Percentiles rank a stretch among this genome's conserved stretches.
These are phyloP conservation scores for Phtheirospermum japonicum DNA, from an alignment of 257 asterid species.

Conservation along the genomic window DNA sequence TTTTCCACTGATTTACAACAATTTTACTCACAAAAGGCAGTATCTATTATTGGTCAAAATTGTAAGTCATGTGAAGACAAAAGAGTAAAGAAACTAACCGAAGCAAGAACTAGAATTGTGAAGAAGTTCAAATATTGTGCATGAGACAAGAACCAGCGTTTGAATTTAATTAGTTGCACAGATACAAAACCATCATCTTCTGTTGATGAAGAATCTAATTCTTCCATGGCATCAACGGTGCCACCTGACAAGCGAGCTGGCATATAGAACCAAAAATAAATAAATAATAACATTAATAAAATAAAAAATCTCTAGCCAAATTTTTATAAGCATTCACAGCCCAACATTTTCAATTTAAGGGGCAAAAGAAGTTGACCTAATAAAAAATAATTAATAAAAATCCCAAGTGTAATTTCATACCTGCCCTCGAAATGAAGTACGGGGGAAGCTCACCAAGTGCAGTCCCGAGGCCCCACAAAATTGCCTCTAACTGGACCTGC, in stretches of 20 bases:
- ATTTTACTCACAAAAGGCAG: too few species aligned
- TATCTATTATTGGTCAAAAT: too few species aligned
- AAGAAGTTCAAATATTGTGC: conserved; percentile 71
- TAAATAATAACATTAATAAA: too few species aligned
- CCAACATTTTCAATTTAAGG: too few species aligned
- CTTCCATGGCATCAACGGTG: conserved; percentile 57
- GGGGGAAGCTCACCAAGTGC: conserved; percentile 99
- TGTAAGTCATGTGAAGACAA: neutral
- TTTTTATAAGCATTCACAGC: too few species aligned
- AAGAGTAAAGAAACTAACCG: conserved; percentile 45
- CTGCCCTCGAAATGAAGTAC: conserved; percentile 92
- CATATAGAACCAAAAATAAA: conserved; percentile 16
- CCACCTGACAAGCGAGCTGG: conserved; percentile 73
- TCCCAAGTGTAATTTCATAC: conserved; percentile 31
- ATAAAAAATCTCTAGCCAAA: neutral
- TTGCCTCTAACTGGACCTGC: conserved; percentile 83
- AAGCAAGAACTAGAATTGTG: conserved; percentile 76
- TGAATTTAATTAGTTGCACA: conserved; percentile 39
- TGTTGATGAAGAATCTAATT: conserved; percentile 43
- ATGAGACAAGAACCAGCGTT: conserved; percentile 70
- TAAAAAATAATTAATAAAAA: too few species aligned
- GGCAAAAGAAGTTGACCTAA: too few species aligned
- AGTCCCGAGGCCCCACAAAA: conserved; percentile 89
- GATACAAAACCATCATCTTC: conserved; percentile 49
- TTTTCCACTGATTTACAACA: too few species aligned